Conservation (phyloP, 2,329 filamentous ascomycete genomes). For the Verticillium klebahnii region DNA sequence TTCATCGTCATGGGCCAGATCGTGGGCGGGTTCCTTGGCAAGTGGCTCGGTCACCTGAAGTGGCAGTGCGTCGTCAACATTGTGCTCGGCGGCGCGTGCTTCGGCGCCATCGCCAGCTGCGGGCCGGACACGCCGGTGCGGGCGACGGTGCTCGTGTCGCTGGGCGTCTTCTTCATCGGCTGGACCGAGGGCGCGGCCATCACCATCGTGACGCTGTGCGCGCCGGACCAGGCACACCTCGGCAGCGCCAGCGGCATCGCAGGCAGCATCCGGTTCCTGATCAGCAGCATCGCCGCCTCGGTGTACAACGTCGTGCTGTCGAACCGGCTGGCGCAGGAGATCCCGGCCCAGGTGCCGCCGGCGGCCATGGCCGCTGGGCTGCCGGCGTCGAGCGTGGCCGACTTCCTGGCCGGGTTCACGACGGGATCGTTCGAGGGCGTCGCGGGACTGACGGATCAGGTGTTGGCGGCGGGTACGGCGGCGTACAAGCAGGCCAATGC, state of each 20-base stretch:
- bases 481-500: constrained; percentile 28
- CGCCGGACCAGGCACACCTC: constrained; percentile 28
- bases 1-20: constrained; percentile 22
- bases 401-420: constrained; percentile 27
- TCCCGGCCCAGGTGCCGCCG: constrained; percentile 23
- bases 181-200: constrained; percentile 29
- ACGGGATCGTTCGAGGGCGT: constrained; percentile 22
- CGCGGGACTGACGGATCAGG: constrained; percentile 22
- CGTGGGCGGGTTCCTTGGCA: constrained; percentile 18
- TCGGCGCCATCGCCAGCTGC: constrained; percentile 22
- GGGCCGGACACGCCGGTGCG: constrained; percentile 19
- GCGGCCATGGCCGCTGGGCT: constrained; percentile 31
- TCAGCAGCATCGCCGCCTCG: constrained; percentile 25
- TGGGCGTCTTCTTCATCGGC: constrained; percentile 29
- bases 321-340: constrained; percentile 24
- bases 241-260: constrained; percentile 28
- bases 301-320: constrained; percentile 28
- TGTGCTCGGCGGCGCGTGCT: constrained; percentile 22
- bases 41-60: constrained; percentile 23
- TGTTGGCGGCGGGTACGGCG: constrained; percentile 20
- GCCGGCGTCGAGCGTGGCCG: constrained; percentile 24
- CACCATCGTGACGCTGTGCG: constrained; percentile 26
- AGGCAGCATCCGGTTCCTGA: constrained; percentile 29
- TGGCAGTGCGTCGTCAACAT: constrained; percentile 25
- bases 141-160: constrained; percentile 20